phyloP scores from a whole-genome alignment of 225 moss, liverwort and hornwort species.

The Ulota crispa region DNA sequence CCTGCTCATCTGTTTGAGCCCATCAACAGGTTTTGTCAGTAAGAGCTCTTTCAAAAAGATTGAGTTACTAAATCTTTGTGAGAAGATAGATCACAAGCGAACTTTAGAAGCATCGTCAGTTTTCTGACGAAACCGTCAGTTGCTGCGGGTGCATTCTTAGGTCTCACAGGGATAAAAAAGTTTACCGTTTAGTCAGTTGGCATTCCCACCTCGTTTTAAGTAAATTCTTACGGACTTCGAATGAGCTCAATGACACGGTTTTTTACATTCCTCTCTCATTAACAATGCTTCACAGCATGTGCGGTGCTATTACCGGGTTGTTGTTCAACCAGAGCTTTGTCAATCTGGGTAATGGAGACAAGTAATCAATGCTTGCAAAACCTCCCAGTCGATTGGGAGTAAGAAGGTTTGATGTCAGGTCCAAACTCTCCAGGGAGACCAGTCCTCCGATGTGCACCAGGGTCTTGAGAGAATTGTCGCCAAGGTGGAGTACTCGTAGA shows the following conservation, averaged over 20 bases:
- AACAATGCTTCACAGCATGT: neutral
- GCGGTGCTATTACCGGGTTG: conserved; percentile 66
- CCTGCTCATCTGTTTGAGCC: conserved; percentile 71
- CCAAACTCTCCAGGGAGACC: conserved; percentile 68
- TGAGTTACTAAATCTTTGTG: neutral
- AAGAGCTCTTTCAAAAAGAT: neutral
- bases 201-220: neutral
- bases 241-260: neutral
- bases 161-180: neutral
- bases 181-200: neutral
- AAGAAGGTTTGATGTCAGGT: conserved; percentile 76
- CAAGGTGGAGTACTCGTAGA: conserved; percentile 65
- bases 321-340: conserved; percentile 80
- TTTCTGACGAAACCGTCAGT: neutral
- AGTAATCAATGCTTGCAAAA: conserved; percentile 76
- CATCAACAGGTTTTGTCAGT: neutral
- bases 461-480: conserved; percentile 76
- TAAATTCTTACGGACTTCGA: neutral
- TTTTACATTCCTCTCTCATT: neutral
- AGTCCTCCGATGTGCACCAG: conserved; percentile 62
- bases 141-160: neutral
- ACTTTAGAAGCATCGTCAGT: neutral
- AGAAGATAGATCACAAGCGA: neutral
- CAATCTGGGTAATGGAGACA: conserved; percentile 65
- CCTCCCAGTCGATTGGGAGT: conserved; percentile 85